Conservation (phyloP, 2,329 filamentous ascomycete species). For the Colletotrichum magnum region DNA sequence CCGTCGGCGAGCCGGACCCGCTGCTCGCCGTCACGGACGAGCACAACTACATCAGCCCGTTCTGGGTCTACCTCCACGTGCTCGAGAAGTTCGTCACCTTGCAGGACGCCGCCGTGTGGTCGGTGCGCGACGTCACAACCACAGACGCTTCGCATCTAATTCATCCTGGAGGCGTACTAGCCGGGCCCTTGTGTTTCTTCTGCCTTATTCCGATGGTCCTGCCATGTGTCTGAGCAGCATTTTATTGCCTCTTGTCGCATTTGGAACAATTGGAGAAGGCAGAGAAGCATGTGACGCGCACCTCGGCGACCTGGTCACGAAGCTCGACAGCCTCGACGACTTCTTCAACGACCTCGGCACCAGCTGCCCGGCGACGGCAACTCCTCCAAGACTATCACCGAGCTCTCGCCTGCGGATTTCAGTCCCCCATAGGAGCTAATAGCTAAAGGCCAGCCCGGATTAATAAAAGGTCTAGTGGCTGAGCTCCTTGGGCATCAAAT, state of each 20-base stretch:
- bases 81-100: slow-evolving; percentile 48
- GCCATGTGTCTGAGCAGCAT: no score
- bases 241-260: no score
- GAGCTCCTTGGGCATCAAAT: no score
- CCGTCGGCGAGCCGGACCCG: slow-evolving; percentile 17
- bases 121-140: slow-evolving; percentile 46
- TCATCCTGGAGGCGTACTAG: no score
- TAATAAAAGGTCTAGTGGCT: no score
- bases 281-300: slow-evolving; percentile 67
- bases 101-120: slow-evolving; percentile 57
- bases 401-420: slow-evolving; percentile 67
- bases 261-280: no score
- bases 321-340: slow-evolving; percentile 84
- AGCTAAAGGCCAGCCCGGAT: no score
- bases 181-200: no score
- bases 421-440: no score
- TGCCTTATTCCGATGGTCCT: no score
- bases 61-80: slow-evolving; percentile 53
- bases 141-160: no score
- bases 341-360: slow-evolving; percentile 81
- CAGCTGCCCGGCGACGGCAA: slow-evolving; percentile 71
- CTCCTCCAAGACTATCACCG: slow-evolving; percentile 74
- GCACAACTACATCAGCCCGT: slow-evolving; percentile 46
- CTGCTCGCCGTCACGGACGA: slow-evolving; percentile 1
- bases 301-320: slow-evolving; percentile 86